Evolutionary conservation across 306 rosid genomes (phyloP).

Genomic region (Sindora glabra): DNA sequence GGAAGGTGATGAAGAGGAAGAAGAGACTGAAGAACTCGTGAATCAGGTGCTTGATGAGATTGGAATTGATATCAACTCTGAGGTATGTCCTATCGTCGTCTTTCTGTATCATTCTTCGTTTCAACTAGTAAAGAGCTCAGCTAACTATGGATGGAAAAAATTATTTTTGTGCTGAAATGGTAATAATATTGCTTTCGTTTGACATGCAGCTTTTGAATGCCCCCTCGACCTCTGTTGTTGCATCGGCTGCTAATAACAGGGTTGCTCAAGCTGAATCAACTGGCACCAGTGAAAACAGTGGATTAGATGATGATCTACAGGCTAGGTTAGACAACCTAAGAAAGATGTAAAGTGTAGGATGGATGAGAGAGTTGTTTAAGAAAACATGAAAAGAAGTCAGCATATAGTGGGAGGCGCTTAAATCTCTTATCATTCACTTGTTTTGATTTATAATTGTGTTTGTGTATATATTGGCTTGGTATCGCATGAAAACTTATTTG

Average conservation of each 20-base stretch:
- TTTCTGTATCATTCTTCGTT: not conserved
- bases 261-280: slow-evolving; percentile 75
- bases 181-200: slow-evolving; percentile 3
- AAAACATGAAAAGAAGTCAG: no score
- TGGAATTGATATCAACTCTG: slow-evolving; percentile 53
- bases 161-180: not conserved
- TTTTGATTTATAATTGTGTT: not conserved
- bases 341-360: slow-evolving; percentile 14
- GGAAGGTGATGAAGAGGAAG: slow-evolving; percentile 70
- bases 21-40: slow-evolving; percentile 56
- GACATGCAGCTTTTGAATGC: slow-evolving; percentile 58
- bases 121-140: not conserved
- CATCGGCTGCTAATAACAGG: slow-evolving; percentile 53
- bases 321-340: slow-evolving; percentile 36
- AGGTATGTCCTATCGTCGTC: slow-evolving; percentile 30
- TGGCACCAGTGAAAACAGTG: slow-evolving; percentile 51
- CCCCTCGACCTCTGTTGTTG: slow-evolving; percentile 54
- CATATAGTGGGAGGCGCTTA: not conserved
- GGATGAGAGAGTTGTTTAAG: no score
- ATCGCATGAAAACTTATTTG: no score
- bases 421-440: slow-evolving; percentile 3
- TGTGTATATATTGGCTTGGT: not conserved
- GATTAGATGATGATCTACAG: slow-evolving; percentile 72
- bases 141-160: not conserved
- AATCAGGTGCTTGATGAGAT: slow-evolving; percentile 71